These are phyloP conservation scores for Phialophora verrucosa DNA, from an alignment of 2,329 filamentous ascomycete genomes.

Conservation along the genomic window DNA sequence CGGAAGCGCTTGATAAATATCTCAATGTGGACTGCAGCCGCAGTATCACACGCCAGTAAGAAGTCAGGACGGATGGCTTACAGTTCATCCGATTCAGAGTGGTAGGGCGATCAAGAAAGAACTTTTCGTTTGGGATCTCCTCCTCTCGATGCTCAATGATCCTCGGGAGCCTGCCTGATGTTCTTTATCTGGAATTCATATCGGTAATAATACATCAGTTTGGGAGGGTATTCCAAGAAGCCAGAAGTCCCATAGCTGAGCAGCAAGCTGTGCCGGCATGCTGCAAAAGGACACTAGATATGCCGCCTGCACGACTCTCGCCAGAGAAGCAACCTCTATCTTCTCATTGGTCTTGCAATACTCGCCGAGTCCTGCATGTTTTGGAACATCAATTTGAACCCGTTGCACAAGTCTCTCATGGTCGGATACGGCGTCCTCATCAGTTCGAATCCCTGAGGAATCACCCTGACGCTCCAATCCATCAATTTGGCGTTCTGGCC, in stretches of 20 bases:
- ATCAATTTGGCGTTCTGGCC: slow-evolving; percentile 74
- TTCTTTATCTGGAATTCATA: not conserved
- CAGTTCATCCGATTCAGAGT: not conserved
- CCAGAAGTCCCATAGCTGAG: not conserved
- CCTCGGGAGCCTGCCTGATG: not conserved
- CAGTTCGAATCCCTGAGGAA: slow-evolving; percentile 92
- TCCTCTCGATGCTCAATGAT: not conserved
- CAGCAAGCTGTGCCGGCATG: not conserved
- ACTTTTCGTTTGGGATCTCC: not conserved
- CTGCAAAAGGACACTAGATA: not conserved
- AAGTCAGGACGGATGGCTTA: not conserved
- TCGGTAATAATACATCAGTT: slow-evolving; percentile 14
- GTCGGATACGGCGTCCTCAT: slow-evolving; percentile 89
- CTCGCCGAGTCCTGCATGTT: slow-evolving; percentile 56
- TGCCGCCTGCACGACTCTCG: not conserved
- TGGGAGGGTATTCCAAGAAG: not conserved
- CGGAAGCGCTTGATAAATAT: not conserved
- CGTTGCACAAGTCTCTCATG: slow-evolving; percentile 93
- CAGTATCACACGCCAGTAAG: not conserved
- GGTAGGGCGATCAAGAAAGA: not conserved
- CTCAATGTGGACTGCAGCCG: not conserved
- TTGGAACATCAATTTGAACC: slow-evolving; percentile 85
- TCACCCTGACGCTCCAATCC: slow-evolving; percentile 84
- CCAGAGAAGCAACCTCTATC: slow-evolving; percentile 12
- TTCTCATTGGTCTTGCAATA: slow-evolving; percentile 21